These are phyloP conservation scores for Speleostelium caveatum DNA, from an alignment of 78 protist species.

Conservation along the genomic window DNA sequence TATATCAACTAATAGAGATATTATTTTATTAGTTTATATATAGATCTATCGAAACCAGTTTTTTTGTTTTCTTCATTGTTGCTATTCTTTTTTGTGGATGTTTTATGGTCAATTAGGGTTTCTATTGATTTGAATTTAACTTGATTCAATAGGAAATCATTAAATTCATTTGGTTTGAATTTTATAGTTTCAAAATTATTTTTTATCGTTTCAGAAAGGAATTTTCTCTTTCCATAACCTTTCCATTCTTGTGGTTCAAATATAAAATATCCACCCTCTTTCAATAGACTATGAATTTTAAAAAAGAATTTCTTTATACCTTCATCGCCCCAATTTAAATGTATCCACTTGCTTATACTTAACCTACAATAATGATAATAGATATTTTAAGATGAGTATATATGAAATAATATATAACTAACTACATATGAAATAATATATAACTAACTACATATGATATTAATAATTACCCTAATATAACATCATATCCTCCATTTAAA, in stretches of 20 bases:
- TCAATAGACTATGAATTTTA: slow-evolving; percentile 67
- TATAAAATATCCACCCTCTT: slow-evolving; percentile 83
- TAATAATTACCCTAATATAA: slow-evolving; percentile 23
- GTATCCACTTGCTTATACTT: slow-evolving; percentile 89
- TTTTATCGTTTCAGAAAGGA: slow-evolving; percentile 21
- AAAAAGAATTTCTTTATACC: slow-evolving; percentile 81
- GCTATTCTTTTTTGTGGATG: not conserved
- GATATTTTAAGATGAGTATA: too few species aligned
- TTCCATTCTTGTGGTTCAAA: slow-evolving; percentile 89
- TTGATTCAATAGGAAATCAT: slow-evolving; percentile 6
- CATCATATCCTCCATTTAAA: slow-evolving; percentile 13
- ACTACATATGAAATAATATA: too few species aligned
- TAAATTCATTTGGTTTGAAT: slow-evolving; percentile 58
- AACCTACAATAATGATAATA: too few species aligned
- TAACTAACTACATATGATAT: not conserved
- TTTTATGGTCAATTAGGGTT: not conserved
- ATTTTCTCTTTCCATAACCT: slow-evolving; percentile 26
- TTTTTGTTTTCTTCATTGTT: not conserved
- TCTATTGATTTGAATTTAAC: slow-evolving; percentile 28
- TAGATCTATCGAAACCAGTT: slow-evolving; percentile 45
- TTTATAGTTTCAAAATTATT: slow-evolving; percentile 16
- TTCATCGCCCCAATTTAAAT: slow-evolving; percentile 88
- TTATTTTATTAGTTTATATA: slow-evolving; percentile 50
- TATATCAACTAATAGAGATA: not conserved
- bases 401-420: too few species aligned